phyloP scores from a whole-genome alignment of 352 stramenopile genomes.

The Phytophthora boehmeriae region DNA sequence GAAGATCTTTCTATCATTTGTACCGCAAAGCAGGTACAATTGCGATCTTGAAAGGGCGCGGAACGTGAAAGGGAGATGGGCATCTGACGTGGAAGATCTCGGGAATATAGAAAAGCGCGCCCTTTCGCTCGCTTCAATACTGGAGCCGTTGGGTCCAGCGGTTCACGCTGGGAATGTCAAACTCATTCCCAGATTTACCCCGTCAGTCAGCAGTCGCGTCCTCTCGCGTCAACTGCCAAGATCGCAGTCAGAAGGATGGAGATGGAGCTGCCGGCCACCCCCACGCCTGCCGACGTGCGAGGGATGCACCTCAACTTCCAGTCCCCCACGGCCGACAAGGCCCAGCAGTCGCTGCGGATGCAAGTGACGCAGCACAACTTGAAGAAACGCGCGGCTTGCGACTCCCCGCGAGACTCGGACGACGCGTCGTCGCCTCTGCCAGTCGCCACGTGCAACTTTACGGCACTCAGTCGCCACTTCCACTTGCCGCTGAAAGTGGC shows the following conservation, averaged over 20 bases:
- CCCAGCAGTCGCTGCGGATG: slow-evolving; percentile 44
- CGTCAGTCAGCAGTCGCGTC: slow-evolving; percentile 1
- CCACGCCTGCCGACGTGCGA: slow-evolving; percentile 32
- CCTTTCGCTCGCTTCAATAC: slow-evolving; percentile 36
- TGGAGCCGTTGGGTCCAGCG: slow-evolving; percentile 18
- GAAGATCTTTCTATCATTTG: slow-evolving; percentile 4
- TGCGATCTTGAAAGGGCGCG: slow-evolving; percentile 24
- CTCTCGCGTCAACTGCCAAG: no score
- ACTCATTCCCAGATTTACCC: slow-evolving; percentile 34
- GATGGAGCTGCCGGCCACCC: slow-evolving; percentile 42
- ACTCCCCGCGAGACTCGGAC: slow-evolving; percentile 26
- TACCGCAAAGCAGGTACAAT: not conserved
- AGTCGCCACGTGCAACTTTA: slow-evolving; percentile 65
- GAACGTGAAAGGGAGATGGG: slow-evolving; percentile 30
- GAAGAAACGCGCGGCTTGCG: slow-evolving; percentile 43
- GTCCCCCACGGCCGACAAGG: slow-evolving; percentile 49
- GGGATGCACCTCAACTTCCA: slow-evolving; percentile 46
- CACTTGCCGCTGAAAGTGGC: slow-evolving; percentile 73
- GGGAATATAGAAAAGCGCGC: slow-evolving; percentile 29
- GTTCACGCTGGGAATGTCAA: no score
- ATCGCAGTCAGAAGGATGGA: slow-evolving; percentile 34
- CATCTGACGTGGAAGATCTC: slow-evolving; percentile 41
- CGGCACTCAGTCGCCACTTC: slow-evolving; percentile 71
- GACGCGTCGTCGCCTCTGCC: slow-evolving; percentile 24
- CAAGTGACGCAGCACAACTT: slow-evolving; percentile 39